Evolutionary conservation across 2,329 filamentous ascomycete species (phyloP).

Genomic region (Colletotrichum navitas): DNA sequence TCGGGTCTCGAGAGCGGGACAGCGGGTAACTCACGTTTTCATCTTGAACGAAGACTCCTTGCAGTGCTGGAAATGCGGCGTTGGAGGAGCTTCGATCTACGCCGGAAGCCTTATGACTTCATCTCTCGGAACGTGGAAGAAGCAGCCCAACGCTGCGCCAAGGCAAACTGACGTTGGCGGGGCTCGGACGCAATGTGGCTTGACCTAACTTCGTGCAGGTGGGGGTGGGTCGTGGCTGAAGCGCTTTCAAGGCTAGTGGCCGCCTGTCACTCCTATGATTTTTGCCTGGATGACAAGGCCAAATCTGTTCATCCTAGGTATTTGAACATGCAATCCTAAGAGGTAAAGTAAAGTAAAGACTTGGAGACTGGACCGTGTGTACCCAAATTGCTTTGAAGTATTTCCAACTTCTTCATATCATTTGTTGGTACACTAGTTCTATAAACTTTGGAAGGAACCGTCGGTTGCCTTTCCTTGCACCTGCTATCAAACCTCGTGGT

Average conservation of each 20-base stretch:
- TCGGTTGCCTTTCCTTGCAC: constrained; percentile 23
- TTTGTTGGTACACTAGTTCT: constrained; percentile 34
- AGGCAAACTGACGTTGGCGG: constrained; percentile 42
- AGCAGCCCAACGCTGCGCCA: constrained; percentile 1
- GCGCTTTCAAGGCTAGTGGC: neutral
- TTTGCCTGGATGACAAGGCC: neutral
- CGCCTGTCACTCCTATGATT: neutral
- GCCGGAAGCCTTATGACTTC: constrained; percentile 38
- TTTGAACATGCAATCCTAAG: neutral
- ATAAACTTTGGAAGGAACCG: constrained; percentile 29
- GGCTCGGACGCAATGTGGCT: constrained; percentile 29
- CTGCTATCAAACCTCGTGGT: constrained; percentile 26
- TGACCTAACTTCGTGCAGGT: neutral
- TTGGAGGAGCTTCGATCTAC: constrained; percentile 25
- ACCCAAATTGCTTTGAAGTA: neutral
- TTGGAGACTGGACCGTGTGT: neutral
- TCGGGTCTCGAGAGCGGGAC: no score
- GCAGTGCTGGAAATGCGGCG: constrained; percentile 2
- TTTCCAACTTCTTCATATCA: constrained; percentile 25
- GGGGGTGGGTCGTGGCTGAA: constrained; percentile 38
- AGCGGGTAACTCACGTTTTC: constrained; percentile 46
- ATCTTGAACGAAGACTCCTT: constrained; percentile 40
- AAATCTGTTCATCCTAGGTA: constrained; percentile 4
- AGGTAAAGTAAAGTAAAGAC: neutral
- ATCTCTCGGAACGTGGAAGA: constrained; percentile 35